These are phyloP conservation scores for Tetracentron sinense DNA, from an alignment of 164 flowering plant species.

Conservation along the genomic window DNA sequence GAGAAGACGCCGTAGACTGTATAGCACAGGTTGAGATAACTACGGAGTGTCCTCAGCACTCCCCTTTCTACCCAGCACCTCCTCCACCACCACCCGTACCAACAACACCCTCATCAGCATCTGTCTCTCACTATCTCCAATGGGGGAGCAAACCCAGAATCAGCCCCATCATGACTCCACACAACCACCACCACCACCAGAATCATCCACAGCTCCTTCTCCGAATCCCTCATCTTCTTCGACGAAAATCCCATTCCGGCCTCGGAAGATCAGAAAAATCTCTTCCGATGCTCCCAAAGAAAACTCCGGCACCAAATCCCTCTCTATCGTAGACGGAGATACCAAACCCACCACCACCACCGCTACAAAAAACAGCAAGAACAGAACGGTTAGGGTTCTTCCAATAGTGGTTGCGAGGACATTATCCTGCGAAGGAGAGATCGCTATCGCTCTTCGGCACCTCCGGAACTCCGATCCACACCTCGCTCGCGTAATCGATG, in stretches of 20 bases:
- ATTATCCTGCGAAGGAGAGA: constrained; percentile 58
- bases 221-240: constrained; percentile 23
- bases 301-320: not conserved
- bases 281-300: constrained; percentile 19
- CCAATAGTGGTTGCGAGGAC: constrained; percentile 37
- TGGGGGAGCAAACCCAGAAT: constrained; percentile 18
- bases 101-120: not conserved
- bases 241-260: too few species aligned
- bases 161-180: constrained; percentile 13
- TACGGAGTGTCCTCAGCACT: too few species aligned
- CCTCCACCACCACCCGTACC: too few species aligned
- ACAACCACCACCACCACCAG: constrained; percentile 2
- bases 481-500: constrained; percentile 55
- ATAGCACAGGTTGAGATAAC: too few species aligned
- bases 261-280: constrained; percentile 71
- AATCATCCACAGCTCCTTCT: too few species aligned
- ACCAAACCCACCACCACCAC: too few species aligned
- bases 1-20: too few species aligned
- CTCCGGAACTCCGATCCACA: constrained; percentile 64
- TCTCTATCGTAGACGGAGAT: not conserved
- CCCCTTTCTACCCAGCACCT: too few species aligned
- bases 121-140: constrained; percentile 8
- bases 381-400: constrained; percentile 4
- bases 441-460: constrained; percentile 57
- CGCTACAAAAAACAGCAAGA: constrained; percentile 6